Base-by-base conservation (phyloP, 345 rosid genomes). In the Chamaenerion angustifolium region DNA sequence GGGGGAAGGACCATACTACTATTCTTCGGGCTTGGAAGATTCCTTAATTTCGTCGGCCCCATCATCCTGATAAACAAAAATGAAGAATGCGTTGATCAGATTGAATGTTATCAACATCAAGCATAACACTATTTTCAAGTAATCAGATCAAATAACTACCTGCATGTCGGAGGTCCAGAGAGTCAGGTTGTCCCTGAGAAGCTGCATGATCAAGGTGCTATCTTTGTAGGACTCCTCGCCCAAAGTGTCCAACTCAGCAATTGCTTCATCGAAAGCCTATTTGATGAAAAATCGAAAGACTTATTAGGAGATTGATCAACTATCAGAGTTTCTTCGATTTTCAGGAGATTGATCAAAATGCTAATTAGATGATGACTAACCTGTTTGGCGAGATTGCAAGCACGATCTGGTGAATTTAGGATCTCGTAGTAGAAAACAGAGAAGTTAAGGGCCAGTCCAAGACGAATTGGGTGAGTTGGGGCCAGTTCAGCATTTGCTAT, bases 161-260 rank as follows among this genome's bases (percentile, higher is more conserved):
- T 80, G 93, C 87, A 88, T 82, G 52, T 88, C 93, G 31, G 93
- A 85, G 53, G 97, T 88, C 97, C 93, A 89, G 45, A 89, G 74
- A 50, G 97, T 89, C 72, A 85, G 93, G 53, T 89, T 89, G 57
- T 89, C 95, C 17, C 88, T 88, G 59, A 90, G 94, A 64, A 85
- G 94, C 68, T 90, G 88, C 98, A 90, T 90, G 72, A 83, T 90
- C 78, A 85, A 71, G 42, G 88, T 90, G 76, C 81, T 83, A 27
- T 86, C 92, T 71, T 85, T 90, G 77, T 90, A 85, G 40, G 97
- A 89, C 51, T 60, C 64, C 27, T 60, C 64, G 1, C 57, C 57
- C 15, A 60, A 52, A 6, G 64, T 52, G 47, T 60, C 64, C 47
- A 60, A n/a, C 57, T 60, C 64, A 6, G 64, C 57, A 47, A 60